Conservation (phyloP, 176 grass and related monocot genomes). For the Eleusine coracana region DNA sequence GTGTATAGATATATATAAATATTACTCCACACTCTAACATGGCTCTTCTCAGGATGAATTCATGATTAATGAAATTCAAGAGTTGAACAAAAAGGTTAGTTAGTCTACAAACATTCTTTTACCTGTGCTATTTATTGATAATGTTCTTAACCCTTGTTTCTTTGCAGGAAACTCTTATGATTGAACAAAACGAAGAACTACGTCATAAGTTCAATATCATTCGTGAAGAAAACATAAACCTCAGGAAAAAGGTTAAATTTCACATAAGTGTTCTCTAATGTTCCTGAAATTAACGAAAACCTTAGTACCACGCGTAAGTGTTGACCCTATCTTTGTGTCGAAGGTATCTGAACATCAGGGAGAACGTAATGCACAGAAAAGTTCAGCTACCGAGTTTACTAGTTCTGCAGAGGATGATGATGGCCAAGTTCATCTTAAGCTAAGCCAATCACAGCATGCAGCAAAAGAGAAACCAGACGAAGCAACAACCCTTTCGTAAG, state of each 20-base stretch:
- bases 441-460: not conserved
- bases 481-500: not conserved
- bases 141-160: not conserved
- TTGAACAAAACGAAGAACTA: constrained; percentile 13
- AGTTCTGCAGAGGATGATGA: not conserved
- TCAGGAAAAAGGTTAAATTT: constrained; percentile 1
- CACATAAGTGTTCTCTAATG: not conserved
- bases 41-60: constrained; percentile 13
- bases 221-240: not conserved
- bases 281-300: not conserved
- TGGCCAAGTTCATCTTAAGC: not conserved
- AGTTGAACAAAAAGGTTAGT: constrained; percentile 16
- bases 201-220: not conserved
- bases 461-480: not conserved
- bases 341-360: not conserved
- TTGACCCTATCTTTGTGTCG: not conserved
- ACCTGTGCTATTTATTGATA: not conserved
- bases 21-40: not conserved
- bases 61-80: constrained; percentile 7
- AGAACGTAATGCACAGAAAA: not conserved
- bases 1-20: not conserved
- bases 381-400: constrained; percentile 1
- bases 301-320: not conserved
- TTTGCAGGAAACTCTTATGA: not conserved
- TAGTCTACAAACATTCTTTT: not conserved